Evolutionary conservation across 371 early-diverging fungal genomes (phyloP).

Genomic region (Capillidium heterosporum): DNA sequence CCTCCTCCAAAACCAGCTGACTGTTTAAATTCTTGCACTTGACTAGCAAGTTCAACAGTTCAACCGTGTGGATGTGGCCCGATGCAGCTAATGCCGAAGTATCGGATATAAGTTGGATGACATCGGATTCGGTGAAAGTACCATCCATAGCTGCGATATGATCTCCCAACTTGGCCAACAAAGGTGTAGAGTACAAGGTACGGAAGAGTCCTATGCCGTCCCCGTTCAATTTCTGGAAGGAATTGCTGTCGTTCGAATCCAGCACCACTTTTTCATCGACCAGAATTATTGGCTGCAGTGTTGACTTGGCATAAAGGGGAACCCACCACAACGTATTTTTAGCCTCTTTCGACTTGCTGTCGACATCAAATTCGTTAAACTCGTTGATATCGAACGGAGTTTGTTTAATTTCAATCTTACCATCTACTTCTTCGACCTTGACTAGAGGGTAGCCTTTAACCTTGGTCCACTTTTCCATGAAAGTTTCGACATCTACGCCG

Average conservation of each 20-base stretch:
- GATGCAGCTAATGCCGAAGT: conserved; percentile 36
- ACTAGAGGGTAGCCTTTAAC: conserved; percentile 71
- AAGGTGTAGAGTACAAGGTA: conserved; percentile 29
- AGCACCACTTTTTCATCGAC: conserved; percentile 11
- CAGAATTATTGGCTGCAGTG: conserved; percentile 12
- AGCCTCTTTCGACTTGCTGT: conserved; percentile 41
- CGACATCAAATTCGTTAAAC: conserved; percentile 25
- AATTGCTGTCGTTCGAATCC: conserved; percentile 10
- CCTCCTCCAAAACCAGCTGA: conserved; percentile 42
- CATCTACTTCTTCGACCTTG: conserved; percentile 25
- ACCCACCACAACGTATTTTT: conserved; percentile 64
- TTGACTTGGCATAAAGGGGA: conserved; percentile 31
- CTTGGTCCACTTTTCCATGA: conserved; percentile 78
- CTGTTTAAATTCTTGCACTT: conserved; percentile 37
- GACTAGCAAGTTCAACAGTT: conserved; percentile 32
- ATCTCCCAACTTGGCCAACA: conserved; percentile 22
- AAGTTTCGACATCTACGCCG: conserved; percentile 41
- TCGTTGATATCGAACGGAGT: conserved; percentile 9
- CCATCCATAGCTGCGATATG: conserved; percentile 17
- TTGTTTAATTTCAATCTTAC: background rate
- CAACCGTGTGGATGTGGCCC: conserved; percentile 30
- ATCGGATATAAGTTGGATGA: conserved; percentile 40
- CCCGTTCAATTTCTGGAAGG: conserved; percentile 36
- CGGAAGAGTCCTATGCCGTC: conserved; percentile 41
- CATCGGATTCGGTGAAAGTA: conserved; percentile 23